Base-by-base conservation (phyloP, 495 filamentous ascomycete genomes). In the Penicillium herquei region DNA sequence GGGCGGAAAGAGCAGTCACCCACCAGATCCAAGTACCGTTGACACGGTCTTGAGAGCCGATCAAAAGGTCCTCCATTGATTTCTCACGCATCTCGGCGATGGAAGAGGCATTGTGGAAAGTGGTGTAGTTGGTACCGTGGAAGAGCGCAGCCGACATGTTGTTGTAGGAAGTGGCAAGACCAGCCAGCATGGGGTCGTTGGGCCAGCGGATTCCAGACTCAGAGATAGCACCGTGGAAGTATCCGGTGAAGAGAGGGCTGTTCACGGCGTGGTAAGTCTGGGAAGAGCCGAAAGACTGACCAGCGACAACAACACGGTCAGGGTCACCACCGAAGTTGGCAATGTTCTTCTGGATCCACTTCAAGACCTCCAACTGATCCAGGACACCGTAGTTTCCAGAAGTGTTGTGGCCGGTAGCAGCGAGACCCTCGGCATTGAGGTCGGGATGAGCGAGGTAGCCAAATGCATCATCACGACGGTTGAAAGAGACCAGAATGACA, bases 401-500 rank as follows among this genome's bases (percentile, higher is more conserved):
- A 40, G 80, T 77, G 18, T 78, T 77, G 58, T 79, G 66, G 17
- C 65, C 70, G 17, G 55, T 61, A 10, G 49, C 42, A 13, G 44
- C 16, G n/a, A 54, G 52, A 13, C 58, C 59, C 41, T 70, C 67
- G 4, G 55, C 61, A 46, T 76, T 71, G 31, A 89, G 71, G 21
- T 82, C 74, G 7, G 82, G 72, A 50, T 81, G 78, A 2, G 87
- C 84, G 0, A 90, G 75, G 55, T 86, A 89, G 0, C 88, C 88
- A 61, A 81, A 86, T 0, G 84, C 70, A 6, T 86, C 86, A 12
- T 88, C 84, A 12, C 88, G 81, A 56, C 87, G 87, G 62, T 89
- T 90, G 74, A 89, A 84, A 57, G 81, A 84, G 12, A 91, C 80
- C 43, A 88, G 68, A 14, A 90, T 74, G 50, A 90, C 78, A 54